Evolutionary conservation across 2,329 filamentous ascomycete genomes (phyloP), one percentile per base, ranked within the genome.

Genomic region (Ophiostoma piceae): DNA sequence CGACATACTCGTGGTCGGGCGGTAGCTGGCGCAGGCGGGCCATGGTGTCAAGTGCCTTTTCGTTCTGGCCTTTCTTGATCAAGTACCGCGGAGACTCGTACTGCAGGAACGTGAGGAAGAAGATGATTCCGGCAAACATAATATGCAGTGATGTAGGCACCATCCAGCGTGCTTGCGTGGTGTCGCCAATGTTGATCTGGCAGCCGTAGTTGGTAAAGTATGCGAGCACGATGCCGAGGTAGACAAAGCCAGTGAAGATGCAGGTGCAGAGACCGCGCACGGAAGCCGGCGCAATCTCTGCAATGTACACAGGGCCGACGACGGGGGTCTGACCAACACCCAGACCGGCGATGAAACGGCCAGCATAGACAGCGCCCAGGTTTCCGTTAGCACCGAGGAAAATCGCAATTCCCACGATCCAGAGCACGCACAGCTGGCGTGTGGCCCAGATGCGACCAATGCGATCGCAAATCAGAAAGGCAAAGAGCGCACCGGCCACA

Each of bases 401-500:
- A 9, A 57, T 57, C n/a, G 51, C 12, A 16, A 57, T 57, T 1
- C 51, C 51, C 9, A 57, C 11, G n/a, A 57, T 57, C 51, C 51
- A 57, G n/a, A 57, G 51, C n/a, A 57, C 51, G 51, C 51, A 57
- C 51, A 57, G 51, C 51, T 57, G 51, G 51, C 51, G 51, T 22
- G 51, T 57, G n/a, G 51, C 51, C 51, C 51, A 57, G 51, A 57
- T 57, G n/a, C 51, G 51, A 14, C 51, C 51, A 7, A 57, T 57
- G 11, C 51, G 51, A 57, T 57, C 51, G 16, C 51, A 57, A 22
- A 57, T 22, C n/a, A 57, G 3, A 26, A 57, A 57, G 51, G 51
- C 51, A 26, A 57, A 57, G 22, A 57, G 51, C 12, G 51, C 51
- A 16, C 51, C 51, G 11, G n/a, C 51, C 9, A 57, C 51, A 22